Conservation (phyloP, 257 asterid genomes). For the Fraxinus anomala region DNA sequence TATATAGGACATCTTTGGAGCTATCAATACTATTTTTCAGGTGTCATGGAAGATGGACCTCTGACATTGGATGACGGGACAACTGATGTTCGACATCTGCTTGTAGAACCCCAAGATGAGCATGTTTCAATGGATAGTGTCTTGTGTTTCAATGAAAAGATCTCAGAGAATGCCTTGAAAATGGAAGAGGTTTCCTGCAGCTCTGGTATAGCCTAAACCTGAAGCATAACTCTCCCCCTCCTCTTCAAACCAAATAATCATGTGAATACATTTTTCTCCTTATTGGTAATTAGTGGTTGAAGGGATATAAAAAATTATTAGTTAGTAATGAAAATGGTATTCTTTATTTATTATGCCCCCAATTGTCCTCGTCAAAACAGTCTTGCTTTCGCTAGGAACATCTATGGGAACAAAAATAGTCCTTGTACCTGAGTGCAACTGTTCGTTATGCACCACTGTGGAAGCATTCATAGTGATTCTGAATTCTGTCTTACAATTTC, state of each 20-base stretch:
- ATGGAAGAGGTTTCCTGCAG: conserved; percentile 52
- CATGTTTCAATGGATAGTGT: conserved; percentile 65
- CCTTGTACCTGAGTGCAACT: not conserved
- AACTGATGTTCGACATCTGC: conserved; percentile 60
- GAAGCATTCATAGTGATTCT: not conserved
- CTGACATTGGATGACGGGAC: conserved; percentile 60
- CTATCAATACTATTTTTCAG: conserved; percentile 41
- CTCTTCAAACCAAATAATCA: conserved; percentile 1
- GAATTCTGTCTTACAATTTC: not conserved
- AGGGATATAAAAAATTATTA: conserved; percentile 4
- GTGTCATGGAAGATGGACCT: conserved; percentile 61
- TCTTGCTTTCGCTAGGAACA: not conserved
- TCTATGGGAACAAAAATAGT: not conserved
- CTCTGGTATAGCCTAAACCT: conserved; percentile 52
- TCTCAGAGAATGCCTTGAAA: conserved; percentile 47
- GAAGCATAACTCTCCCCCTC: conserved; percentile 3
- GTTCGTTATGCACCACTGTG: not conserved
- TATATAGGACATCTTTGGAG: conserved; percentile 21
- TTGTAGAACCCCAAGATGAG: conserved; percentile 64
- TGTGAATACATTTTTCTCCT: conserved; percentile 19
- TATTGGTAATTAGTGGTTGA: conserved; percentile 2
- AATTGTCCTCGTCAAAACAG: not conserved
- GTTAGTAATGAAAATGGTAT: not conserved
- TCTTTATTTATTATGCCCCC: not conserved
- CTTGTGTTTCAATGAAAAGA: conserved; percentile 58